phyloP scores from a whole-genome alignment of 75 land plant species.

The Selaginella tamariscina region DNA sequence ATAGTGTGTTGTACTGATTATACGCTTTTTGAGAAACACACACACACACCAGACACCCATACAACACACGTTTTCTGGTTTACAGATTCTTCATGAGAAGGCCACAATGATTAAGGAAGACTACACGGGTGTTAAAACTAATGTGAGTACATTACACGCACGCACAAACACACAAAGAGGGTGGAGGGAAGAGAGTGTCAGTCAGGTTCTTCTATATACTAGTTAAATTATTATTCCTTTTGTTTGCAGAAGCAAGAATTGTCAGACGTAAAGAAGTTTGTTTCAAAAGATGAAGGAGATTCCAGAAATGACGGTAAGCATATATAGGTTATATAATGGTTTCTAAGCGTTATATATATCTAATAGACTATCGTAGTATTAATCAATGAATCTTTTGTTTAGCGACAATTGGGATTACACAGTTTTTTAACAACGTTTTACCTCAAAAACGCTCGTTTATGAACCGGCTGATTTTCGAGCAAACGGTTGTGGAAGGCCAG shows the following conservation, averaged over 20 bases:
- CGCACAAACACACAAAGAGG: not conserved
- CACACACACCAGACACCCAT: no score
- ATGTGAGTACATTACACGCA: constrained; percentile 32
- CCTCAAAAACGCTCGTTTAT: constrained; percentile 76
- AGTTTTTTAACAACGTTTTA: constrained; percentile 51
- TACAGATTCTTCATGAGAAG: constrained; percentile 80
- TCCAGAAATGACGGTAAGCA: constrained; percentile 89
- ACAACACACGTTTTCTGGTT: no score
- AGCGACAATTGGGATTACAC: constrained; percentile 88
- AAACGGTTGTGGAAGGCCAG: constrained; percentile 77
- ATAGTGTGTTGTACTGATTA: no score
- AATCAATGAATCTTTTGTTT: constrained; percentile 6
- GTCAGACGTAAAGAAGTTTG: constrained; percentile 89
- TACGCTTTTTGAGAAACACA: no score
- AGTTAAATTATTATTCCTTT: not conserved
- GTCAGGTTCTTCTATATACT: not conserved
- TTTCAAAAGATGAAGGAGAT: constrained; percentile 83
- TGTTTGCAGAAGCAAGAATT: constrained; percentile 53
- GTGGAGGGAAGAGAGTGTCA: not conserved
- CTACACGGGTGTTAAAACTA: constrained; percentile 65
- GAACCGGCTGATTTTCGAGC: constrained; percentile 76
- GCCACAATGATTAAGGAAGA: constrained; percentile 91
- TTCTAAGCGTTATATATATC: not conserved
- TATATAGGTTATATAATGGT: not conserved
- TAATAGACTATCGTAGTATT: not conserved